phyloP scores from a whole-genome alignment of 148 eudicot genomes.

The Chenopodium quinoa region DNA sequence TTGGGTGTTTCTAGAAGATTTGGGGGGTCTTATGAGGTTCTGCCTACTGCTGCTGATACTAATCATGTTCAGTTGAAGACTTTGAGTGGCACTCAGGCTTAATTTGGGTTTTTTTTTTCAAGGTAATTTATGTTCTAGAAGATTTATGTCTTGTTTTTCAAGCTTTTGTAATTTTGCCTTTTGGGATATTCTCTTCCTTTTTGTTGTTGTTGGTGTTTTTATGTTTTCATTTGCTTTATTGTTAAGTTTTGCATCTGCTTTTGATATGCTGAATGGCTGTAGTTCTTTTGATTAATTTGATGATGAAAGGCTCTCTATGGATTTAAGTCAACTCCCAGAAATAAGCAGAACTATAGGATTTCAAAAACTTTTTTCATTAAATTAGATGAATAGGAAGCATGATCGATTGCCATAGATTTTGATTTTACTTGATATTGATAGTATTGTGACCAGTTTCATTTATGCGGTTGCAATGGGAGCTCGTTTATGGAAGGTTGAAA shows the following conservation, averaged over 20 bases:
- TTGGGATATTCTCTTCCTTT: background rate
- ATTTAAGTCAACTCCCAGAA: background rate
- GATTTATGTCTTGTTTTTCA: background rate
- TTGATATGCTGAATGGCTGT: background rate
- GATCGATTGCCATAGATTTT: background rate
- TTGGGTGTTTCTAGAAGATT: conserved; percentile 49
- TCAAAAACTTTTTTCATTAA: background rate
- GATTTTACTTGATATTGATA: background rate
- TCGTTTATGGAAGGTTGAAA: background rate
- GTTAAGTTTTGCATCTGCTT: background rate
- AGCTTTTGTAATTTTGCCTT: background rate
- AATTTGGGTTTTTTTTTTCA: background rate
- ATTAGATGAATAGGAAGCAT: background rate
- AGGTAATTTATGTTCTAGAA: background rate
- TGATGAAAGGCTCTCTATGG: background rate
- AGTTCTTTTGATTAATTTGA: background rate
- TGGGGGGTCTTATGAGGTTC: conserved; percentile 73
- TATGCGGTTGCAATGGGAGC: background rate
- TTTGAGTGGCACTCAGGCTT: conserved; percentile 78
- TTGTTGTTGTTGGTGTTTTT: too few species aligned
- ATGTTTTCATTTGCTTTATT: background rate
- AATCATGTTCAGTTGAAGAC: conserved; percentile 87
- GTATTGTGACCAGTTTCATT: background rate
- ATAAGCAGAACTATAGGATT: background rate
- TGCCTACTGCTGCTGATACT: conserved; percentile 53